phyloP scores from a whole-genome alignment of 2,329 filamentous ascomycete genomes.

The Colletotrichum sp. region DNA sequence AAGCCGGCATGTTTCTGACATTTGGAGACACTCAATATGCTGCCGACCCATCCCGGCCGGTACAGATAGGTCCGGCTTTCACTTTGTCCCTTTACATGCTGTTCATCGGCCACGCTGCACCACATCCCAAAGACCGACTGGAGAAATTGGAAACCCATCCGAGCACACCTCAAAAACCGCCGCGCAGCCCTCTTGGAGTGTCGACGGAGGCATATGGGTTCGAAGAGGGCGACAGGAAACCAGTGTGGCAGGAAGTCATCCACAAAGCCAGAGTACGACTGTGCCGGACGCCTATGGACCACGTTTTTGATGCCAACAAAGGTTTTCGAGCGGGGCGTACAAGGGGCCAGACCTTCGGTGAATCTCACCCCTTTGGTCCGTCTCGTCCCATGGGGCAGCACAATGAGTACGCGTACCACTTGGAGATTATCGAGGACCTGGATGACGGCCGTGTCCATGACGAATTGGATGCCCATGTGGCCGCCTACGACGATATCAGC shows the following conservation, averaged over 20 bases:
- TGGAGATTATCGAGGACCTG: constrained; percentile 84
- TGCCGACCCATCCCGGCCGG: constrained; percentile 63
- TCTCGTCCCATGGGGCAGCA: constrained; percentile 26
- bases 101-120: constrained; percentile 75
- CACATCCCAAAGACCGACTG: neutral
- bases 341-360: neutral
- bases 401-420: constrained; percentile 74
- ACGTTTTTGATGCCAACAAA: constrained; percentile 44
- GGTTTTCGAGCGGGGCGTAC: constrained; percentile 31
- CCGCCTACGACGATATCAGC: constrained; percentile 45
- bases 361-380: neutral
- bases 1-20: constrained; percentile 90
- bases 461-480: constrained; percentile 32
- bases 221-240: constrained; percentile 62
- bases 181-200: neutral
- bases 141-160: neutral
- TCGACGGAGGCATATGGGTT: constrained; percentile 47
- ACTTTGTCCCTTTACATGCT: constrained; percentile 93
- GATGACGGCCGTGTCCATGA: constrained; percentile 62
- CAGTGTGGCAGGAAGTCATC: constrained; percentile 95
- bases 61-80: constrained; percentile 89
- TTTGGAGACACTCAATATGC: constrained; percentile 86
- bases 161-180: neutral
- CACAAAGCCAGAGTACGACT: constrained; percentile 90
- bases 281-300: constrained; percentile 67